These are phyloP conservation scores for Psilocybe sp. DNA, from an alignment of 768 basidiomycete species.

Conservation along the genomic window DNA sequence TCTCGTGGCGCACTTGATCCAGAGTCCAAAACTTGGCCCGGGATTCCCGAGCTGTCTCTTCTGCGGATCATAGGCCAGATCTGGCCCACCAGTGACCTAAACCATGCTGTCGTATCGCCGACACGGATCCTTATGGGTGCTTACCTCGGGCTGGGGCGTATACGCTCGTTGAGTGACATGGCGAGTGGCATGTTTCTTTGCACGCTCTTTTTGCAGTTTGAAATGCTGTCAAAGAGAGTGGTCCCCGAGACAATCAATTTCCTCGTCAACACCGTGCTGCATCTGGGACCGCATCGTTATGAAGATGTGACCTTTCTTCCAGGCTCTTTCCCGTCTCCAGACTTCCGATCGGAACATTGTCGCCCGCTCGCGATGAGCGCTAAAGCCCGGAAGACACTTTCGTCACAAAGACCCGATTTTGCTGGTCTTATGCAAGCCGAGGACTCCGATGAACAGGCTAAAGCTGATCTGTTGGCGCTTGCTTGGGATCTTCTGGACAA, in stretches of 20 bases:
- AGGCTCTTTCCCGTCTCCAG: constrained; percentile 69
- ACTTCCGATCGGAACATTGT: constrained; percentile 55
- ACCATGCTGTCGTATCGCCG: constrained; percentile 85
- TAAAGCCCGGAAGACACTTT: constrained; percentile 38
- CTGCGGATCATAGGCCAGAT: constrained; percentile 76
- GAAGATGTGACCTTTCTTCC: constrained; percentile 48
- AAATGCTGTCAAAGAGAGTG: constrained; percentile 77
- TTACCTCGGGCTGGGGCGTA: constrained; percentile 82
- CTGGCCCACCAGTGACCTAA: constrained; percentile 95
- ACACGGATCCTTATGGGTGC: constrained; percentile 86
- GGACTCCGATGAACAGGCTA: constrained; percentile 54
- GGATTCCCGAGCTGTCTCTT: constrained; percentile 75
- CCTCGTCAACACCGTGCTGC: constrained; percentile 62
- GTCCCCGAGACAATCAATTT: constrained; percentile 92
- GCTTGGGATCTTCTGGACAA: constrained; percentile 61
- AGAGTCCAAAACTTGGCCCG: constrained; percentile 85
- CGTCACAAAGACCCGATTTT: constrained; percentile 46
- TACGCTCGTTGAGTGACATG: constrained; percentile 73
- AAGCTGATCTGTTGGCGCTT: constrained; percentile 67
- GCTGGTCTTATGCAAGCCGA: constrained; percentile 34
- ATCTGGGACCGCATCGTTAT: constrained; percentile 68
- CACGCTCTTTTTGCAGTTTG: constrained; percentile 82
- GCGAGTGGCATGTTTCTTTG: constrained; percentile 87
- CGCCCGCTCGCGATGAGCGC: constrained; percentile 34
- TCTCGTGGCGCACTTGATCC: constrained; percentile 58